Evolutionary conservation across 139 green algal species (phyloP).

Genomic region (Tetratostichococcus sp.): DNA sequence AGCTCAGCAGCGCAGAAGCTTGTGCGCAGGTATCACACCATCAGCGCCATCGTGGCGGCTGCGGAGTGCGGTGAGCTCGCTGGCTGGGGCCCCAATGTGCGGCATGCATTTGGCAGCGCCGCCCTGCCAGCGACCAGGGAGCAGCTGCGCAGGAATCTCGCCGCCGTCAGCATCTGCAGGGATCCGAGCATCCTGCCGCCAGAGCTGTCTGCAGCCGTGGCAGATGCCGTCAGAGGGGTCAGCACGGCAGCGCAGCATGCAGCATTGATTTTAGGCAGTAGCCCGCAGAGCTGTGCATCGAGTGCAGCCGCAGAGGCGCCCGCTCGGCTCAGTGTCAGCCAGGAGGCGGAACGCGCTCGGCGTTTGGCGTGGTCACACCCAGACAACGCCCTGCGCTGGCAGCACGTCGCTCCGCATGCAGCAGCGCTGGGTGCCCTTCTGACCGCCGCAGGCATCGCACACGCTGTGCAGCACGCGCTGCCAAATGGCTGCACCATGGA

Average conservation of each 20-base stretch:
- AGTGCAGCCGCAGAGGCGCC: not conserved
- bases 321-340: not conserved
- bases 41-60: not conserved
- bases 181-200: not conserved
- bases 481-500: not conserved
- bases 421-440: not conserved
- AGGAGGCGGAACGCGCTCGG: not conserved
- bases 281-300: not conserved
- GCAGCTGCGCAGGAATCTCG: not conserved
- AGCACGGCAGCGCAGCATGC: not conserved
- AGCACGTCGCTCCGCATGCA: not conserved
- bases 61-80: not conserved
- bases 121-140: not conserved
- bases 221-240: not conserved
- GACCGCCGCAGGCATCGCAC: not conserved
- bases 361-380: not conserved
- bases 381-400: not conserved
- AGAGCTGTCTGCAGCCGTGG: not conserved
- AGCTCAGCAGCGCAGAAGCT: not conserved
- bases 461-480: not conserved
- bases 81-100: not conserved
- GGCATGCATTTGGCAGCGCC: not conserved
- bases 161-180: not conserved
- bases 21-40: not conserved
- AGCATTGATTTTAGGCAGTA: not conserved